Base-by-base conservation (phyloP, 306 rosid species). In the Castanea crenata region DNA sequence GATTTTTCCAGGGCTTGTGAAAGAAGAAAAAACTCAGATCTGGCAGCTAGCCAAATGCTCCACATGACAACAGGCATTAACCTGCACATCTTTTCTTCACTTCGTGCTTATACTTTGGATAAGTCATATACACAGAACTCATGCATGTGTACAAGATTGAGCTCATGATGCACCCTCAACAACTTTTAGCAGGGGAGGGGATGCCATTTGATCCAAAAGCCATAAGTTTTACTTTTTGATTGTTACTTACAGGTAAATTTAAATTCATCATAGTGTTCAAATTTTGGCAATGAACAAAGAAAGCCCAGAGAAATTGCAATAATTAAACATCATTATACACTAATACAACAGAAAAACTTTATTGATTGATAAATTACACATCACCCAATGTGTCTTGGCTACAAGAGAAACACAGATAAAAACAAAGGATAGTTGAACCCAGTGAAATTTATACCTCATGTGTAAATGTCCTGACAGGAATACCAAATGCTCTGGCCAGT, bases 401-500 rank as follows among this genome's bases (percentile, higher is more conserved):
- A 12, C 54, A 49, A 67, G 72, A 67, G 15, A 67, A 67, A 67
- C 21, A 65, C 23, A 32, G 11, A 21, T 20, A 58, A 67, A 58
- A 79, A 69, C 55, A 78, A 80, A 76, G 65, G 69, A 76, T 49
- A 64, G 14, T 32, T 38, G 18, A 77, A 80, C 55, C 75, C 52
- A 62, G 79, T 51, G 64, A 25, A 65, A 21, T 41, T 49, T 81
- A 49, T 79, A 95, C 99, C 99, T 95, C 98, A 13, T 91, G 99
- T 14, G 99, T 95, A 80, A 95, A 95, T 78, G 98, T 93, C 83
- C 98, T 93, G 85, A 93, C 98, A 81, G 99, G 99, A 85, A 95
- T 93, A 79, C 99, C 98, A 89, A 95, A 95, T 64, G 98, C 99
- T 87, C 99, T 87, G 76, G 99, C 99, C 85, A 95, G 88, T 87